Percentiles rank a stretch among this genome's conserved stretches.
phyloP scores from a whole-genome alignment of 1,139 yeast genomes.

The Geotrichum reessii region DNA sequence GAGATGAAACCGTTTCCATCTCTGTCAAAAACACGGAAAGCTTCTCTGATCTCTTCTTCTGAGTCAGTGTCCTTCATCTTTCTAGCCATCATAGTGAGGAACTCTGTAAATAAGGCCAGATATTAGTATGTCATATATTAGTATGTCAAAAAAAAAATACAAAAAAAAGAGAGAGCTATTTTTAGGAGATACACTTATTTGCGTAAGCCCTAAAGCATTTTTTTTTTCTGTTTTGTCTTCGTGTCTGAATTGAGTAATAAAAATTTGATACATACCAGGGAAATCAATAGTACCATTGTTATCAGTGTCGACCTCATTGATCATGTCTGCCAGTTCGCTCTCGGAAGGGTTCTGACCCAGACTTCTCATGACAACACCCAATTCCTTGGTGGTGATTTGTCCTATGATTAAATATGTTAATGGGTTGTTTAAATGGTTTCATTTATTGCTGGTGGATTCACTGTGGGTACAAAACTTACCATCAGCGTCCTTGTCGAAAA shows the following conservation, averaged over 20 bases:
- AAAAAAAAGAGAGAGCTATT: no score
- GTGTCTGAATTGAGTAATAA: neutral
- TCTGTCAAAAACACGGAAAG: constrained; percentile 79
- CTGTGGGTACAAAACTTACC: constrained; percentile 43
- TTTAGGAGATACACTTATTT: neutral
- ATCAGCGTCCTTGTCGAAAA: constrained; percentile 93
- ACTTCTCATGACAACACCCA: constrained; percentile 97
- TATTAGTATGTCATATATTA: no score
- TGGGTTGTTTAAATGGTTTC: neutral
- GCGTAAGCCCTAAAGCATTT: neutral
- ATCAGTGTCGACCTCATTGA: constrained; percentile 81
- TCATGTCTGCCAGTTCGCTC: constrained; percentile 90
- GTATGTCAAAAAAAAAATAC: neutral
- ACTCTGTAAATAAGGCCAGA: constrained; percentile 33
- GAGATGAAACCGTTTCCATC: constrained; percentile 97
- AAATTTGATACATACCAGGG: constrained; percentile 29
- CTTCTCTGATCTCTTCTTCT: constrained; percentile 95
- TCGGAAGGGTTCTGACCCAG: constrained; percentile 96
- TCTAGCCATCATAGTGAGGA: constrained; percentile 83
- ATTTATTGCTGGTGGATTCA: neutral
- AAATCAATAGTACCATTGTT: constrained; percentile 21
- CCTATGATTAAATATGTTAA: constrained; percentile 25
- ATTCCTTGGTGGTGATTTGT: constrained; percentile 85
- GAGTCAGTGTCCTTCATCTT: constrained; percentile 94
- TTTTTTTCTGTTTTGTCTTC: neutral